phyloP scores from a whole-genome alignment of 2,329 filamentous ascomycete species.

The Thelonectria blattea region DNA sequence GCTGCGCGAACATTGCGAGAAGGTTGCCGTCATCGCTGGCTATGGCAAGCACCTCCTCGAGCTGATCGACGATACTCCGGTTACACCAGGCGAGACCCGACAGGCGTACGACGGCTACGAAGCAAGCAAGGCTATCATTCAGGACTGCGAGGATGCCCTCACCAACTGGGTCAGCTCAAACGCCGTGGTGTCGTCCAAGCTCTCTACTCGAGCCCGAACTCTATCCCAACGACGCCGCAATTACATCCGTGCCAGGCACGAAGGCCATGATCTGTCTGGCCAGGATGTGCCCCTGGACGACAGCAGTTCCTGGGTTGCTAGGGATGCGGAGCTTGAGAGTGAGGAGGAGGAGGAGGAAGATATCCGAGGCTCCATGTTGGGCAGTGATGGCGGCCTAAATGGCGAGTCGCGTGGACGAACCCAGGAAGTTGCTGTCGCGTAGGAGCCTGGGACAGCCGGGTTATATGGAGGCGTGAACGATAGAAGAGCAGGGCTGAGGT shows the following conservation, averaged over 20 bases:
- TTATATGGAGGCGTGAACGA: slow-evolving; percentile 6
- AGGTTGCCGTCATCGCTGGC: slow-evolving; percentile 95
- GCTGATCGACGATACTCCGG: slow-evolving; percentile 93
- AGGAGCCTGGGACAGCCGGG: slow-evolving; percentile 25
- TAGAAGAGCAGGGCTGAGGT: not conserved
- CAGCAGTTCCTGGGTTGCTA: slow-evolving; percentile 84
- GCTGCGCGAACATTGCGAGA: slow-evolving; percentile 95
- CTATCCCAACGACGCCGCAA: slow-evolving; percentile 84
- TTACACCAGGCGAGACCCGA: slow-evolving; percentile 95
- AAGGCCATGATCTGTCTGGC: slow-evolving; percentile 80
- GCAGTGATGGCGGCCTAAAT: slow-evolving; percentile 59
- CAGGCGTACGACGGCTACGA: slow-evolving; percentile 98
- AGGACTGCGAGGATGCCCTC: slow-evolving; percentile 96
- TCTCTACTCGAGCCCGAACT: slow-evolving; percentile 86
- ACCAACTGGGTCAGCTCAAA: slow-evolving; percentile 97
- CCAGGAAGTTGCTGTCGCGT: slow-evolving; percentile 58
- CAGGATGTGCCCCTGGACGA: slow-evolving; percentile 83
- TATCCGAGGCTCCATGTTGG: slow-evolving; percentile 55
- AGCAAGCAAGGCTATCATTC: slow-evolving; percentile 97
- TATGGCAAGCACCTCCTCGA: slow-evolving; percentile 99
- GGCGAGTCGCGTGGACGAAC: slow-evolving; percentile 63
- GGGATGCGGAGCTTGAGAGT: slow-evolving; percentile 67
- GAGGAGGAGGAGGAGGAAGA: slow-evolving; percentile 70
- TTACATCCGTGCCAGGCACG: slow-evolving; percentile 70
- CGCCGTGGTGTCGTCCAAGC: slow-evolving; percentile 83